phyloP scores from a whole-genome alignment of 305 asterid genomes.

The Withania somnifera region DNA sequence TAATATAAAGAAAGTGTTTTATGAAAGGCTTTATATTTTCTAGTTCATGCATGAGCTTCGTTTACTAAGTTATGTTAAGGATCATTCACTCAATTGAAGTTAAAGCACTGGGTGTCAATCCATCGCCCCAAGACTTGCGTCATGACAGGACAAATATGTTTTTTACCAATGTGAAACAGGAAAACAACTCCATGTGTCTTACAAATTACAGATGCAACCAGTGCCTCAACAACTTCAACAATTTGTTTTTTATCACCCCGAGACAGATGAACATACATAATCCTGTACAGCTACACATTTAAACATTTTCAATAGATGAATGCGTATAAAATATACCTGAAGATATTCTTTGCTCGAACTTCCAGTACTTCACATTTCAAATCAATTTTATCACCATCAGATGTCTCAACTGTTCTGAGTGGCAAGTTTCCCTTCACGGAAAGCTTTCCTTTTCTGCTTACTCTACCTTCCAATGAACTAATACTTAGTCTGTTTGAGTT shows the following conservation, averaged over 20 bases:
- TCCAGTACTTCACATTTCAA: slow-evolving; percentile 95
- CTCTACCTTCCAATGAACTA: slow-evolving; percentile 87
- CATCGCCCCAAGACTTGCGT: background rate
- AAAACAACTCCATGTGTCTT: background rate
- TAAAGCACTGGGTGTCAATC: background rate
- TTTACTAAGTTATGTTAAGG: background rate
- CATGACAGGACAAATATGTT: background rate
- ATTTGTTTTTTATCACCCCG: background rate
- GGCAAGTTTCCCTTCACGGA: slow-evolving; percentile 88
- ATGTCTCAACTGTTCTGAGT: slow-evolving; percentile 55
- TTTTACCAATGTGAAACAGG: background rate
- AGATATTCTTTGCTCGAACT: slow-evolving; percentile 85
- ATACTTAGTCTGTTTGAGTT: slow-evolving; percentile 81
- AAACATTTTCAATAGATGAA: background rate
- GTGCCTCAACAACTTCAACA: background rate
- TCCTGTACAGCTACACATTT: background rate
- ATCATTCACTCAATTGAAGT: background rate
- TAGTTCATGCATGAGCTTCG: background rate
- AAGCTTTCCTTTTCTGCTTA: slow-evolving; percentile 92
- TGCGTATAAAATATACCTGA: slow-evolving; percentile 40
- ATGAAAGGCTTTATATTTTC: background rate
- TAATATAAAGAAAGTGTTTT: background rate
- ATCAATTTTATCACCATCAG: slow-evolving; percentile 76
- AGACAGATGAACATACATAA: background rate
- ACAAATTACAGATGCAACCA: background rate